Percentiles rank a stretch among this genome's conserved stretches.
These are phyloP conservation scores for Jackrogersella multiformis DNA, from an alignment of 495 filamentous ascomycete species.

Conservation along the genomic window DNA sequence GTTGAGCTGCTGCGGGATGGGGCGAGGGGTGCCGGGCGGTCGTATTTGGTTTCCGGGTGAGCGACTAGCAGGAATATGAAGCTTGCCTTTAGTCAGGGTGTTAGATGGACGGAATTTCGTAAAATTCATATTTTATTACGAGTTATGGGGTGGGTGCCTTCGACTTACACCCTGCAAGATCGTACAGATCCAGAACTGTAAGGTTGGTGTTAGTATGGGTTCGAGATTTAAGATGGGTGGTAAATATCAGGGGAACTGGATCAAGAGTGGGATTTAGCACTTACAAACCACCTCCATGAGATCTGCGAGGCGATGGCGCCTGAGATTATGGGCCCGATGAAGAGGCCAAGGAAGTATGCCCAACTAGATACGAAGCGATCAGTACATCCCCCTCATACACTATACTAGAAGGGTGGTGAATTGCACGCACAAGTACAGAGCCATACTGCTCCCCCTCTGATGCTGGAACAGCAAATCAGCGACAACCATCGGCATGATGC, in stretches of 20 bases:
- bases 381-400: constrained; percentile 28
- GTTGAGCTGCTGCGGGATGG: background rate
- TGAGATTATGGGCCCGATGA: constrained; percentile 67
- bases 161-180: constrained; percentile 53
- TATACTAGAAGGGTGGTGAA: constrained; percentile 22
- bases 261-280: constrained; percentile 57
- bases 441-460: constrained; percentile 70
- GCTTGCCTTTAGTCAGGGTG: constrained; percentile 23
- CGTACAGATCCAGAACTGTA: constrained; percentile 41
- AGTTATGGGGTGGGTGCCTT: constrained; percentile 49
- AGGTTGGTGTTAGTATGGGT: constrained; percentile 3
- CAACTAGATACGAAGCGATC: constrained; percentile 36
- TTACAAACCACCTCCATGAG: constrained; percentile 59
- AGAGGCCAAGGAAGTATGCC: constrained; percentile 50
- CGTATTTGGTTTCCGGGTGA: constrained; percentile 68
- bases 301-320: constrained; percentile 65
- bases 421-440: constrained; percentile 64
- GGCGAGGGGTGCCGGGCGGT: constrained; percentile 45
- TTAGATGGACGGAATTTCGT: constrained; percentile 16
- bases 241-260: background rate
- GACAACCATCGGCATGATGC: constrained; percentile 68
- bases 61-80: constrained; percentile 37
- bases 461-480: constrained; percentile 71
- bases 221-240: background rate
- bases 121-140: constrained; percentile 20